Percentiles rank a stretch among this genome's conserved stretches.
Conservation (phyloP, 208 protist species). For the Crithidia acanthocephali region DNA sequence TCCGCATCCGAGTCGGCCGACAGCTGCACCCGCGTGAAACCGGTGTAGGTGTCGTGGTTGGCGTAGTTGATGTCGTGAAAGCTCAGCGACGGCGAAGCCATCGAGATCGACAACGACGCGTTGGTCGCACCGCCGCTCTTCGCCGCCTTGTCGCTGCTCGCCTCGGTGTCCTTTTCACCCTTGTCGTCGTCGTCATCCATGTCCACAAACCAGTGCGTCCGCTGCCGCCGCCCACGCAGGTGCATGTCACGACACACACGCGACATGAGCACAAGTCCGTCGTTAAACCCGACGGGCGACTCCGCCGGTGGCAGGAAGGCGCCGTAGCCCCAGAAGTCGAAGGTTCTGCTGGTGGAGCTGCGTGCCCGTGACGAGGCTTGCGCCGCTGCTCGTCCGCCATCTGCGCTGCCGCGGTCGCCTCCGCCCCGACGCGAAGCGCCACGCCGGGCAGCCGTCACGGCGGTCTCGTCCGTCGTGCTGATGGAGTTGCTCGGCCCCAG, state of each 20-base stretch:
- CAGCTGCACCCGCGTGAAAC: slow-evolving; percentile 2
- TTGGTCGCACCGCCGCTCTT: background rate
- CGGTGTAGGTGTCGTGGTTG: slow-evolving; percentile 18
- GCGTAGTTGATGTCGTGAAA: slow-evolving; percentile 18
- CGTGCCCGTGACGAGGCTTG: too few relatives aligned
- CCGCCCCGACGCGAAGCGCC: background rate
- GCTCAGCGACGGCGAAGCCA: background rate
- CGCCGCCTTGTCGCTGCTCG: too few relatives aligned
- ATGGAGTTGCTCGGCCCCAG: slow-evolving; percentile 3
- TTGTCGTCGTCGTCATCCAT: background rate
- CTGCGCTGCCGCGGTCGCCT: background rate
- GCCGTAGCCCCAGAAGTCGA: slow-evolving; percentile 20
- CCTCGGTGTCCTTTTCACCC: background rate
- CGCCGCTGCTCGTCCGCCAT: background rate
- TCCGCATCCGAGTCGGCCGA: background rate
- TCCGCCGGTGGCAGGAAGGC: background rate
- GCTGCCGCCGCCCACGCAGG: background rate
- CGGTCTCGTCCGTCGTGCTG: background rate
- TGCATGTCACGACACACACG: slow-evolving; percentile 14
- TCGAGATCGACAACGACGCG: too few relatives aligned
- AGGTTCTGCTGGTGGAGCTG: background rate
- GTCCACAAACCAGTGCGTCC: slow-evolving; percentile 14
- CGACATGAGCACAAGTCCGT: slow-evolving; percentile 13
- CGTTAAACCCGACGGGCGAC: slow-evolving; percentile 8
- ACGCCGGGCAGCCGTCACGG: background rate